These are phyloP conservation scores for Solanum hybrid DNA, from an alignment of 305 asterid genomes.

Conservation along the genomic window DNA sequence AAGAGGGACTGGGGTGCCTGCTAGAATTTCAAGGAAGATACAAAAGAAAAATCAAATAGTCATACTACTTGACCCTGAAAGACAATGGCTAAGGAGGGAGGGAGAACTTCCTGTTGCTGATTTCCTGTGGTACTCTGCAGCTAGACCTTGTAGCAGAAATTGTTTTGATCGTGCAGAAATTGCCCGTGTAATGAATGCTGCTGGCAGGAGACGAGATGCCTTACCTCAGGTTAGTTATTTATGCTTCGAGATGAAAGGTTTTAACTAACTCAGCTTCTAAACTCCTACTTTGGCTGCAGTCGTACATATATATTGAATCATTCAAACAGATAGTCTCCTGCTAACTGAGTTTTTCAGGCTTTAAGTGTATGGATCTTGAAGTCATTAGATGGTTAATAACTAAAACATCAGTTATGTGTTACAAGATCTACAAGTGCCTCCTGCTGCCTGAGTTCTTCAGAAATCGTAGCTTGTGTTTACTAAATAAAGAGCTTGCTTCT, in stretches of 20 bases:
- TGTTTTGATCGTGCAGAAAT: conserved; percentile 98
- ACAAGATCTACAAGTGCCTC: background rate
- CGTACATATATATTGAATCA: background rate
- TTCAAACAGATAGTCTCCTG: background rate
- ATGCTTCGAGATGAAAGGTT: background rate
- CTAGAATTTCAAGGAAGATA: conserved; percentile 70
- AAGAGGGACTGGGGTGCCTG: conserved; percentile 79
- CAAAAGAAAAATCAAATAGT: conserved; percentile 55
- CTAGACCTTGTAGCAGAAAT: conserved; percentile 87
- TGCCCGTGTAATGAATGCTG: conserved; percentile 97
- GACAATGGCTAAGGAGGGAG: conserved; percentile 77
- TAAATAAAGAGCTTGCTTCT: background rate
- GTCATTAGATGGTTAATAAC: background rate
- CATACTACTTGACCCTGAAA: conserved; percentile 54
- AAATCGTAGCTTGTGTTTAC: background rate
- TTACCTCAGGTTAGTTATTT: conserved; percentile 75
- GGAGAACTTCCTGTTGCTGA: conserved; percentile 94
- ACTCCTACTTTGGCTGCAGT: background rate
- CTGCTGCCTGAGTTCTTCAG: background rate
- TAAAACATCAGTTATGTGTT: background rate
- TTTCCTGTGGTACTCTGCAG: conserved; percentile 97
- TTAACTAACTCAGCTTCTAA: background rate
- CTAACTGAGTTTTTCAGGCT: background rate
- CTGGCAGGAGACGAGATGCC: conserved; percentile 94
- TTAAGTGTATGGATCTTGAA: background rate